Evolutionary conservation across 2,329 filamentous ascomycete species (phyloP).

Genomic region (Clonostachys byssicola): DNA sequence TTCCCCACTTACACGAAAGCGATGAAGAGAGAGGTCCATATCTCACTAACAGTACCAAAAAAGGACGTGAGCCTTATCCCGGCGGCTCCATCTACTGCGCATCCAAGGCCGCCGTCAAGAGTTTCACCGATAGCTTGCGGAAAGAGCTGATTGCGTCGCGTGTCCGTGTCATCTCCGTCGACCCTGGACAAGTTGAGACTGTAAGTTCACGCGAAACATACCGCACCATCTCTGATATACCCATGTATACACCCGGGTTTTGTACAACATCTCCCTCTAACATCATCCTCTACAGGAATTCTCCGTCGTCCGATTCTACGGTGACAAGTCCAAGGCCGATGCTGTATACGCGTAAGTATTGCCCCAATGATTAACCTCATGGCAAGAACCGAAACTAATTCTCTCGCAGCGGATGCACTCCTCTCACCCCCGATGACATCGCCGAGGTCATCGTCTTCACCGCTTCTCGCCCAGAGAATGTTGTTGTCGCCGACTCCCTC

Average conservation of each 20-base stretch:
- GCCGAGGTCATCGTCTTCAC: slow-evolving; percentile 87
- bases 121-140: slow-evolving; percentile 77
- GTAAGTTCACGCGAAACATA: slow-evolving; percentile 28
- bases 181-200: slow-evolving; percentile 91
- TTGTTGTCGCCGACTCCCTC: slow-evolving; percentile 83
- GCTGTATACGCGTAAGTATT: slow-evolving; percentile 75
- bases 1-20: not conserved
- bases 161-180: slow-evolving; percentile 82
- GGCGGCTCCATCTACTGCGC: slow-evolving; percentile 92
- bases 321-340: slow-evolving; percentile 85
- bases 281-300: slow-evolving; percentile 57
- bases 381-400: slow-evolving; percentile 3
- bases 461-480: slow-evolving; percentile 80
- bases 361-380: not conserved
- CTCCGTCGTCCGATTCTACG: slow-evolving; percentile 81
- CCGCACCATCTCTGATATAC: not conserved
- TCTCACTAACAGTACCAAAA: not conserved
- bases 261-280: not conserved
- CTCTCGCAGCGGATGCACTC: slow-evolving; percentile 61
- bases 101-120: slow-evolving; percentile 83
- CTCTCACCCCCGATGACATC: slow-evolving; percentile 85
- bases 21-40: not conserved
- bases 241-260: not conserved
- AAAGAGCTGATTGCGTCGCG: slow-evolving; percentile 78
- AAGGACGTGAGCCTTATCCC: slow-evolving; percentile 72